Evolutionary conservation across 2,329 filamentous ascomycete genomes (phyloP), one percentile per base, ranked within the genome.

Genomic region (Ophiostoma ulmi): DNA sequence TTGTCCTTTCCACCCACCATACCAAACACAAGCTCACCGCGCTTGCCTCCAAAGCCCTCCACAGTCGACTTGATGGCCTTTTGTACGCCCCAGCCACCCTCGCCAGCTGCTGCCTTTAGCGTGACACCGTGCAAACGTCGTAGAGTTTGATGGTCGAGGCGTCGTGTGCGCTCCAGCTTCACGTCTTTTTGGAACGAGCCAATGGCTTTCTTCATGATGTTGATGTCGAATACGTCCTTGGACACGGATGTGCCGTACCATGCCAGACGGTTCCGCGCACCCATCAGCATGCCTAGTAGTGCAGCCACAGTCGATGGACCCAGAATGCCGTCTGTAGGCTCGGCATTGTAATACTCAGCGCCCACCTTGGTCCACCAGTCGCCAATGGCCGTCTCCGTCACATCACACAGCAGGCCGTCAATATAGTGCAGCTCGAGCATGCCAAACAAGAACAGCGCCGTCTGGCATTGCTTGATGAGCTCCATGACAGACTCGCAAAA

Each of bases 321-420:
- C 2, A 99, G 82, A 31, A 97, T 93, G 14, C 94, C 94, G 80
- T 99, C 95, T 11, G 91, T 91, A 1, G 95, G 94, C 79, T 98
- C 95, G 44, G 93, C 87, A 70, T 94, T 96, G 82, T 94, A 97
- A 76, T 95, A 90, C 74, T 98, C 94, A 0, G 90, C 90, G 1
- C 95, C 95, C 72, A 97, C 90, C 76, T 97, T 92, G 1, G 91
- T 90, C 95, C 95, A 98, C 95, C 95, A 99, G 78, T 97, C 92
- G 73, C 90, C 90, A 75, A 98, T 88, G 1, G 94, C 93, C 73
- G 86, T 90, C 78, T 99, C 95, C 0, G 95, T 98, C 63, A 95
- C 85, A 80, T 99, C 95, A 78, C 95, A 99, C 3, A 99, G 85
- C 35, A 97, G 81, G 0, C 95, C 95, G 76, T 99, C 95, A 8